Evolutionary conservation across 352 stramenopile genomes (phyloP).

Genomic region (Sclerospora graminicola): DNA sequence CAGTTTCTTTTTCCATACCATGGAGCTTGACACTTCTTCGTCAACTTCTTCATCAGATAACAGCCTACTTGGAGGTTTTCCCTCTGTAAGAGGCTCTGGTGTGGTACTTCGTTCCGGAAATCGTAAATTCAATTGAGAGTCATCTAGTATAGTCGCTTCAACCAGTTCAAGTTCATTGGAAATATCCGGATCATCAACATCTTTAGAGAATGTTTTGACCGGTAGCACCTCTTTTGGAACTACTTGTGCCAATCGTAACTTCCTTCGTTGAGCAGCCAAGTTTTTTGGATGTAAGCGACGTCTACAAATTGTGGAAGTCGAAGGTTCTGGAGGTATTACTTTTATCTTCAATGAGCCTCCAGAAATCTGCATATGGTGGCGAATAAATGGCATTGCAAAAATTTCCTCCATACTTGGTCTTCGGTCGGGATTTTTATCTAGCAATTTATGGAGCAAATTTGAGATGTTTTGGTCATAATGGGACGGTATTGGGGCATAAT

Average conservation of each 20-base stretch:
- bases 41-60: conserved; percentile 2
- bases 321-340: conserved; percentile 17
- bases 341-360: conserved; percentile 43
- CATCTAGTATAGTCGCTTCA: conserved; percentile 32
- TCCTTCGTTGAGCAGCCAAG: conserved; percentile 24
- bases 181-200: conserved; percentile 28
- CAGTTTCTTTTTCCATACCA: neutral
- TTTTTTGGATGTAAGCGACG: conserved; percentile 37
- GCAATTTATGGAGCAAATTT: conserved; percentile 35
- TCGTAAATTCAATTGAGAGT: conserved; percentile 39
- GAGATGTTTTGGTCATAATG: conserved; percentile 55
- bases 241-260: conserved; percentile 9
- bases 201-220: conserved; percentile 16
- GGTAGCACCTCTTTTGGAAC: conserved; percentile 28
- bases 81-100: conserved; percentile 31
- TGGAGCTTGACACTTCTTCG: conserved; percentile 2
- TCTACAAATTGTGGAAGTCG: conserved; percentile 15
- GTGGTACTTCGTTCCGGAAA: conserved; percentile 49
- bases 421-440: conserved; percentile 53
- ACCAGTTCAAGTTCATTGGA: conserved; percentile 38
- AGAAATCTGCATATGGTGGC: conserved; percentile 65
- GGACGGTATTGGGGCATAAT: conserved; percentile 41
- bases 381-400: conserved; percentile 59
- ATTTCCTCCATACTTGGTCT: conserved; percentile 70
- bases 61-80: neutral